Percentiles rank a stretch among this genome's conserved stretches.
phyloP scores from a whole-genome alignment of 352 stramenopile genomes.

The Pelagophyceae sp. region DNA sequence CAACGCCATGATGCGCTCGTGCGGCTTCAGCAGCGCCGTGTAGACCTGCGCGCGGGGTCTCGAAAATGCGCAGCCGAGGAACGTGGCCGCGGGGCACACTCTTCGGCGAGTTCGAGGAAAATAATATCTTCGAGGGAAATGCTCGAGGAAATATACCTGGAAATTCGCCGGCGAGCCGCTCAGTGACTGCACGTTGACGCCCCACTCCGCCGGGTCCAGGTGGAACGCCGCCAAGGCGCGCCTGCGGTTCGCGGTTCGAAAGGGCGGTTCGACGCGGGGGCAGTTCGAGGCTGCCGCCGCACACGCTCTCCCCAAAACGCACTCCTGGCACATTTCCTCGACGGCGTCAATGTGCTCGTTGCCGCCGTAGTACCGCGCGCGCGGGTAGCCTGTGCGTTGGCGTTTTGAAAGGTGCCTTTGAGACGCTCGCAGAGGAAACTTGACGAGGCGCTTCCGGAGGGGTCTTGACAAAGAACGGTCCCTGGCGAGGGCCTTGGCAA shows the following conservation, averaged over 20 bases:
- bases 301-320: too few species aligned
- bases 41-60: too few species aligned
- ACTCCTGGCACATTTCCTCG: slow-evolving; percentile 87
- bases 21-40: slow-evolving; percentile 90
- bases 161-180: slow-evolving; percentile 98
- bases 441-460: too few species aligned
- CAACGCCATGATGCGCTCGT: slow-evolving; percentile 96
- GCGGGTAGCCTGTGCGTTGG: slow-evolving; percentile 90
- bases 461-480: too few species aligned
- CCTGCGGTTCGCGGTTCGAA: too few species aligned
- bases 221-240: slow-evolving; percentile 92
- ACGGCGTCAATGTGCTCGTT: slow-evolving; percentile 99
- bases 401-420: too few species aligned
- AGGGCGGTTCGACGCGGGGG: too few species aligned
- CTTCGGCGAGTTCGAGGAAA: slow-evolving; percentile 7
- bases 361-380: slow-evolving; percentile 91
- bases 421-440: too few species aligned
- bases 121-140: slow-evolving; percentile 20
- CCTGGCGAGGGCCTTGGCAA: too few species aligned
- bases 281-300: too few species aligned
- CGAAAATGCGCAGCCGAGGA: slow-evolving; percentile 36
- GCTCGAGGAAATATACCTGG: slow-evolving; percentile 62
- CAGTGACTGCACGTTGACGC: slow-evolving; percentile 92
- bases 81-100: neutral
- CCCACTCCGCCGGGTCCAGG: slow-evolving; percentile 86